Evolutionary conservation across 2,329 filamentous ascomycete genomes (phyloP), one percentile per base, ranked within the genome.

Genomic region (Chaetomiaceae sp.): DNA sequence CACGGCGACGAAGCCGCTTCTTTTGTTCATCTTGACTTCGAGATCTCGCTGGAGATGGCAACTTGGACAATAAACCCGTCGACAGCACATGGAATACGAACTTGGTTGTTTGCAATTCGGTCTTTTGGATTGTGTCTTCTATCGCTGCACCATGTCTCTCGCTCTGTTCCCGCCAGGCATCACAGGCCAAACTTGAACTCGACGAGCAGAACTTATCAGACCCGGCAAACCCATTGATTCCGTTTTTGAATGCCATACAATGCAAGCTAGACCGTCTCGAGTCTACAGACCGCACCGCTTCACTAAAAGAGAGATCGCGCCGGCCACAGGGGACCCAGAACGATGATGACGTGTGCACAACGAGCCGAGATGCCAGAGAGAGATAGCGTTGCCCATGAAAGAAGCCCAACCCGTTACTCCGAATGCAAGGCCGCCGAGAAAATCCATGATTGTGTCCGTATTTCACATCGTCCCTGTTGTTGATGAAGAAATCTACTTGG

Each of bases 401-500:
- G 71, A 74, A 73, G 76, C 75, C 76, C 73, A 78, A 78, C 75
- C 76, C 73, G 75, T 79, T 76, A 80, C 78, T 79, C 78, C 78
- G 73, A 77, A 79, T 79, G 76, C 75, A 78, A 75, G 66, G 62
- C 65, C 64, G 64, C 65, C 65, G 60, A 59, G 53, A 64, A 31
- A 64, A 61, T 65, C 66, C 65, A 64, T 66, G 39, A 66, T 75
- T 6, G 27, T 31, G 75, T 75, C 72, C 74, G 74, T 31, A 31
- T 71, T 71, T 75, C 71, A 75, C 72, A 69, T 75, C 73, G 68
- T 75, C 49, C 46, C 31, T 73, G 69, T 71, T 70, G 66, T n/a
- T 11, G 27, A 31, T 31, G 27, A 31, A 31, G 14, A 74, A 62
- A 62, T 68, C 63, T 72, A 75, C 69, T 72, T 72, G 66, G 71